Conservation (phyloP, 306 rosid species). For the Arachis stenosperma region DNA sequence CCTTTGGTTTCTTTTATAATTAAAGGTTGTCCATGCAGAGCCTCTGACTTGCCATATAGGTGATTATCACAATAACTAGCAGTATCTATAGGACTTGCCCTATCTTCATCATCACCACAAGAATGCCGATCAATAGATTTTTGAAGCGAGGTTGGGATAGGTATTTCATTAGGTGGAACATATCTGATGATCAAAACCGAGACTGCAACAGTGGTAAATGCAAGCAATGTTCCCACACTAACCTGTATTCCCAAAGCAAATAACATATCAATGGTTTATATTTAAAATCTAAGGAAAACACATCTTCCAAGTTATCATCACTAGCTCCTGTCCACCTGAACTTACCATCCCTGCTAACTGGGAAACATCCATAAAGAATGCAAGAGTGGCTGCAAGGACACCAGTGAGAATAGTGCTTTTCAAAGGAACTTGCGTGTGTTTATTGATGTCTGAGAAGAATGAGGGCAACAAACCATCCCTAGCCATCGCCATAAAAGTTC, state of each 20-base stretch:
- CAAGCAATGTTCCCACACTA: constrained; percentile 74
- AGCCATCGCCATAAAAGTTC: constrained; percentile 71
- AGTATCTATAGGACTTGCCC: constrained; percentile 36
- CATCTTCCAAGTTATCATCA: constrained; percentile 11
- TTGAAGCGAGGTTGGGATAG: constrained; percentile 58
- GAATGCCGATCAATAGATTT: constrained; percentile 45
- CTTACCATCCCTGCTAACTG: constrained; percentile 81
- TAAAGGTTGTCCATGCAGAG: constrained; percentile 54
- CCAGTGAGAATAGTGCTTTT: constrained; percentile 60
- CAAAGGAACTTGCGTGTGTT: constrained; percentile 49
- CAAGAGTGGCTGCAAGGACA: constrained; percentile 59
- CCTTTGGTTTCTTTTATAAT: constrained; percentile 55
- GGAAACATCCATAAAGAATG: constrained; percentile 84
- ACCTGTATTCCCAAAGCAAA: constrained; percentile 52
- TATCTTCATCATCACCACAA: constrained; percentile 41
- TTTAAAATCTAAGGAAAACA: constrained; percentile 30
- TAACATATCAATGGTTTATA: constrained; percentile 15
- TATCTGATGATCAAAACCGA: constrained; percentile 79
- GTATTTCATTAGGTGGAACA: constrained; percentile 69
- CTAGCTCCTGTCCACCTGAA: constrained; percentile 27
- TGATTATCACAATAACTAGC: constrained; percentile 40
- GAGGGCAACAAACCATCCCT: constrained; percentile 63
- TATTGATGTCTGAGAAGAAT: constrained; percentile 56
- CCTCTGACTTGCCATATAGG: constrained; percentile 43
- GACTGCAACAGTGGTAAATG: constrained; percentile 69